A percentile compares a stretch with the other conserved stretches of the same genome.
phyloP scores from a whole-genome alignment of 2,329 filamentous ascomycete species.

The Aspergillus thermomutatus region DNA sequence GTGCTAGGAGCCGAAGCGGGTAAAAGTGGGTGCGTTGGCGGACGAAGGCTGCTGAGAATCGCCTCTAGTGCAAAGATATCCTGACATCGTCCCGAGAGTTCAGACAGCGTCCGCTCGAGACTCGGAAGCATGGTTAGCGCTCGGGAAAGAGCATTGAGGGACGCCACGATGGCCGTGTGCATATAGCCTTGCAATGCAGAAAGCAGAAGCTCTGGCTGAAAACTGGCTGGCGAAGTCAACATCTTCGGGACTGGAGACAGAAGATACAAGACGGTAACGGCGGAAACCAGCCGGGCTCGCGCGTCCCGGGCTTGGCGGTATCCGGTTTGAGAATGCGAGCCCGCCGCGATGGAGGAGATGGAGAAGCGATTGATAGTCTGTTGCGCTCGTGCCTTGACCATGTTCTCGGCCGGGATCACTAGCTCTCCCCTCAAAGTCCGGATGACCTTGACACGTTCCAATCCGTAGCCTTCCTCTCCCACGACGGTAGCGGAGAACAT shows the following conservation, averaged over 20 bases:
- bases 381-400: slow-evolving; percentile 69
- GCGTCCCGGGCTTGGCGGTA: slow-evolving; percentile 69
- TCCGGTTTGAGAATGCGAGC: slow-evolving; percentile 40
- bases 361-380: slow-evolving; percentile 81
- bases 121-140: slow-evolving; percentile 76
- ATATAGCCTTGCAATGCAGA: slow-evolving; percentile 77
- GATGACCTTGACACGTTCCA: slow-evolving; percentile 72
- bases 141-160: slow-evolving; percentile 69
- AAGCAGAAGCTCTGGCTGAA: slow-evolving; percentile 68
- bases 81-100: slow-evolving; percentile 81
- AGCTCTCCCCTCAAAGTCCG: slow-evolving; percentile 67
- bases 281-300: slow-evolving; percentile 68
- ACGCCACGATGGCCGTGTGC: slow-evolving; percentile 74
- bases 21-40: slow-evolving; percentile 67
- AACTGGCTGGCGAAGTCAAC: slow-evolving; percentile 45
- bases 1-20: slow-evolving; percentile 13
- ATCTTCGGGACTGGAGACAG: slow-evolving; percentile 64
- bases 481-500: slow-evolving; percentile 64
- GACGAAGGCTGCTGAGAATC: slow-evolving; percentile 66
- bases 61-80: slow-evolving; percentile 85
- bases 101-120: slow-evolving; percentile 75
- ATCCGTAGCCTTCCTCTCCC: slow-evolving; percentile 71
- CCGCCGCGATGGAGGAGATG: slow-evolving; percentile 55
- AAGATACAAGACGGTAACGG: slow-evolving; percentile 73
- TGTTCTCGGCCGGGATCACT: slow-evolving; percentile 68